Base-by-base conservation (phyloP, 805 yeast species). In the Suhomyces pyralidae region DNA sequence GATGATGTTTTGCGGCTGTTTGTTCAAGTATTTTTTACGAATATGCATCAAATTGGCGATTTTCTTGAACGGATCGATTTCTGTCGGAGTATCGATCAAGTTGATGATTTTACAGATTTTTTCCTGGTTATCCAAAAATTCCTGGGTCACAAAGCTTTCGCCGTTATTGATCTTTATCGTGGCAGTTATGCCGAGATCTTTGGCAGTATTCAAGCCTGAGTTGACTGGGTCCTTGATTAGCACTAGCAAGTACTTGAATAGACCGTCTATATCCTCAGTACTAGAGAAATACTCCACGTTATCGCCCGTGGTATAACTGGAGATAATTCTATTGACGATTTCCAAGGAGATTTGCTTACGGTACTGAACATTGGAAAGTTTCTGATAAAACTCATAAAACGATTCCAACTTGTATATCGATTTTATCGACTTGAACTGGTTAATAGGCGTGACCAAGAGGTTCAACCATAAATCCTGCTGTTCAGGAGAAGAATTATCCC, bases 21-120 rank as follows among this genome's bases (percentile, higher is more conserved):
- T 78, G 49, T 76, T 68, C 50, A 88, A 73, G 42, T 79, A 78
- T 53, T 75, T 77, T 54, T 70, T 74, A 47, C 73, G 61, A 36
- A 73, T 61, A 51, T 72, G 68, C 56, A 70, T 62, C 55, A 74
- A 66, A 45, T 67, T 64, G 17, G 69, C 59, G 34, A 74, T 60
- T 49, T 59, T 68, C 45, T 65, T 65, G 56, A 65, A 64, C 26
- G 82, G 74, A 61, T 83, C 80, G 22, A 54, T 53, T 42, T 71
- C 72, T 54, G 77, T 75, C 12, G 42, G 42, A 2, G 42, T 7
- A 10, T 79, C 76, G 3, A 91, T 65, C 54, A 88, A 73, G 62
- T 87, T 94, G 2, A 90, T 72, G 10, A 90, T 66, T 61, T 87
- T 86, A 19, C 93, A 84, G 3, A 93, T 66, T 51, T 79, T 77